Base-by-base conservation (phyloP, 495 filamentous ascomycete genomes). In the Aspergillus sclerotioniger region DNA sequence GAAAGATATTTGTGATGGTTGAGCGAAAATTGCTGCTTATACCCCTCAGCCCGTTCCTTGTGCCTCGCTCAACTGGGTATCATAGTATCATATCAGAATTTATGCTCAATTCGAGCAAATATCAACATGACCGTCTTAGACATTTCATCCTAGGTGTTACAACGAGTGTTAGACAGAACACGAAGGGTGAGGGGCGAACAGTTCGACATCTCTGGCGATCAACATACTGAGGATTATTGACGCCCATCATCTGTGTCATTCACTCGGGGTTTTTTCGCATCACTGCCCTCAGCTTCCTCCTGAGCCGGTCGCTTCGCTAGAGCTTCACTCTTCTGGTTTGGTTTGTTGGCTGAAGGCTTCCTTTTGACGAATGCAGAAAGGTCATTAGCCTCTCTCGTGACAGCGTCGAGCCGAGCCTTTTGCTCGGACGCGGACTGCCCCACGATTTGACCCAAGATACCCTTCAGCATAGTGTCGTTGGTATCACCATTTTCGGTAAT, bases 351-450 rank as follows among this genome's bases (percentile, higher is more conserved):
- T 8, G 62, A 63, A 55, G 83, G 76, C 80, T 96, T 95, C 54
- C 89, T 72, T 58, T 80, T 82, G 3, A 97, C 87, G n/a, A 98
- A 71, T 12, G 87, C 84, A 1, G 87, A 88, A n/a, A 98, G 71
- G 66, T 98, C 95, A 48, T 82, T 96, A 15, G 94, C 94, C 19
- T 75, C 80, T 70, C 88, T 88, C 60, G 87, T 87, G 37, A 86
- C 92, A 62, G 92, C 88, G 56, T 91, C 87, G 28, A 95, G 75
- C 45, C 84, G 75, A 13, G 85, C 85, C 60, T 84, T 81, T 58
- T 87, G 82, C 54, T 86, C 78, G 8, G 74, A 73, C 12, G 80
- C 71, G 4, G 86, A 81, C 59, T 89, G 84, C 28, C 89, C 90
- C 0, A 93, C 72, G 17, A 91, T 82, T 25, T 84, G 80, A 25